phyloP scores from a whole-genome alignment of 2,329 filamentous ascomycete genomes.

The Parastagonospora nodorum region DNA sequence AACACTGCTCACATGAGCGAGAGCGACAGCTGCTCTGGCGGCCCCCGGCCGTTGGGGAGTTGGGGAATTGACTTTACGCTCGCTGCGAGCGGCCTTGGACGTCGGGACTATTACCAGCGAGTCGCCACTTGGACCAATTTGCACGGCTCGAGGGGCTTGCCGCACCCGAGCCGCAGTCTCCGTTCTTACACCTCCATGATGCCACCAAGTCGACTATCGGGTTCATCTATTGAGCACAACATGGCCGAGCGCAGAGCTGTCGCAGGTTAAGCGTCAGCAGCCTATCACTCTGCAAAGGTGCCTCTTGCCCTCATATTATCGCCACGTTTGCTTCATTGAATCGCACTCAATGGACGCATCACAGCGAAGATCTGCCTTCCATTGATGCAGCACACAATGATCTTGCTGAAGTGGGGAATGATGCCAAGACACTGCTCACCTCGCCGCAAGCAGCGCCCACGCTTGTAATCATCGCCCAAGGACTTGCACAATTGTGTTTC shows the following conservation, averaged over 20 bases:
- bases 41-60: too few species aligned
- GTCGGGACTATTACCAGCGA: constrained; percentile 7
- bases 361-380: constrained; percentile 1
- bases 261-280: constrained; percentile 15
- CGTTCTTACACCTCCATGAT: constrained; percentile 8
- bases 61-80: background rate
- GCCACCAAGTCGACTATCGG: constrained; percentile 7
- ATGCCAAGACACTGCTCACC: constrained; percentile 21
- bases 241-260: constrained; percentile 14
- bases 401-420: constrained; percentile 10
- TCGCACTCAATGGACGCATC: background rate
- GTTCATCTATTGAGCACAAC: constrained; percentile 18
- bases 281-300: constrained; percentile 23
- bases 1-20: background rate
- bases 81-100: constrained; percentile 15
- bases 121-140: constrained; percentile 5
- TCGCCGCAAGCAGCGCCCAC: constrained; percentile 7
- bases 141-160: constrained; percentile 20
- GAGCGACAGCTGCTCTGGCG: background rate
- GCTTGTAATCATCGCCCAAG: constrained; percentile 1
- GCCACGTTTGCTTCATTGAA: constrained; percentile 17
- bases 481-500: constrained; percentile 13
- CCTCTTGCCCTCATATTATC: constrained; percentile 13
- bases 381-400: background rate
- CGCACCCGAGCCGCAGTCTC: constrained; percentile 20